phyloP scores from a whole-genome alignment of 306 rosid genomes.

The Lagenaria siceraria region DNA sequence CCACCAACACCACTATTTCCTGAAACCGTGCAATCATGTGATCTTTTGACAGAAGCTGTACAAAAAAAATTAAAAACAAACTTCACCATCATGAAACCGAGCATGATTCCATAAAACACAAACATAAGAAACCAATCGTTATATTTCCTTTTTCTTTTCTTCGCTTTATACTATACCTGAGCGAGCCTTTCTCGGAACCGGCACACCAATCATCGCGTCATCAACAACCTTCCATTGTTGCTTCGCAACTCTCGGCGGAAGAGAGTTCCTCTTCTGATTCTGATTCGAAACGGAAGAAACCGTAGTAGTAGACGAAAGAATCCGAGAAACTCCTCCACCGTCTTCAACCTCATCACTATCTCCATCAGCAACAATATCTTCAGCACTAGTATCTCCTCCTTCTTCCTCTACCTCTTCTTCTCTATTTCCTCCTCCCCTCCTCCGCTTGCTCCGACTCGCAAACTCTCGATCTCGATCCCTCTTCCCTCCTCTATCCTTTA shows the following conservation, averaged over 20 bases:
- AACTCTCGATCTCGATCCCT: constrained; percentile 24
- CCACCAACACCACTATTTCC: constrained; percentile 25
- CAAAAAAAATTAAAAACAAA: constrained; percentile 5
- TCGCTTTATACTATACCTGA: constrained; percentile 40
- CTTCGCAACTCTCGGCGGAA: constrained; percentile 12
- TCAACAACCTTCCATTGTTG: constrained; percentile 24
- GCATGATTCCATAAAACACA: not conserved
- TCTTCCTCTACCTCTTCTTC: constrained; percentile 18
- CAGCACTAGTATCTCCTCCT: constrained; percentile 27
- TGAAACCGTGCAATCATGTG: constrained; percentile 30
- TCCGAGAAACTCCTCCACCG: constrained; percentile 18
- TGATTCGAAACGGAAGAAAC: constrained; percentile 18
- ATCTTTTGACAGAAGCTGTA: constrained; percentile 47
- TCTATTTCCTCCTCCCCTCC: constrained; percentile 25
- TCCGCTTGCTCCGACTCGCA: constrained; percentile 24
- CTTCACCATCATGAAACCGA: not conserved
- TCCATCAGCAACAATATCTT: constrained; percentile 32
- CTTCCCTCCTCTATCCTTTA: constrained; percentile 20
- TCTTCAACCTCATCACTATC: constrained; percentile 20
- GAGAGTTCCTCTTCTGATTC: constrained; percentile 23
- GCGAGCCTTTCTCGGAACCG: constrained; percentile 72
- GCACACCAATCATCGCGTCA: constrained; percentile 36
- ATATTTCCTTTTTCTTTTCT: not conserved
- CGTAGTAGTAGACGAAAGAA: constrained; percentile 18
- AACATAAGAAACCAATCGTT: not conserved